Evolutionary conservation across 1,139 yeast genomes (phyloP).

Genomic region (Geotrichum macrosporum): DNA sequence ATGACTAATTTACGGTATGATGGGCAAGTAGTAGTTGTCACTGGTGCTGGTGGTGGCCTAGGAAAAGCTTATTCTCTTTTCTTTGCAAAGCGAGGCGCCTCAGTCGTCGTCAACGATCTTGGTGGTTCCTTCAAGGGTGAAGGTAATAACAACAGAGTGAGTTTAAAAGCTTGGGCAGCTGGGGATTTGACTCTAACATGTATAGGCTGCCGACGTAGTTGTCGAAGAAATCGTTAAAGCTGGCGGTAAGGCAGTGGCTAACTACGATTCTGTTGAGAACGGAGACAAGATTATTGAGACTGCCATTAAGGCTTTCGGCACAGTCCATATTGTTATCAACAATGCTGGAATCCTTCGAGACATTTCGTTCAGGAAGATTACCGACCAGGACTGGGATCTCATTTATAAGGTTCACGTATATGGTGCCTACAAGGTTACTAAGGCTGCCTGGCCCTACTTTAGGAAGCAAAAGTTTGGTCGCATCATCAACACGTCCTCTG

Average conservation of each 20-base stretch:
- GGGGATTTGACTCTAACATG: too few relatives aligned
- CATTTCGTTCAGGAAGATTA: slow-evolving; percentile 67
- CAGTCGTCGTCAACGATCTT: slow-evolving; percentile 85
- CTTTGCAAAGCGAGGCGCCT: slow-evolving; percentile 87
- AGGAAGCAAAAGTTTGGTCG: slow-evolving; percentile 83
- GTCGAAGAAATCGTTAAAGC: slow-evolving; percentile 72
- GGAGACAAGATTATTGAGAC: slow-evolving; percentile 85
- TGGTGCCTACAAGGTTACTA: slow-evolving; percentile 82
- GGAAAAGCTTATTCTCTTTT: slow-evolving; percentile 86
- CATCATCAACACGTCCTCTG: slow-evolving; percentile 86
- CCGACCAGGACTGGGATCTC: slow-evolving; percentile 69
- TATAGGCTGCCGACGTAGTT: slow-evolving; percentile 74
- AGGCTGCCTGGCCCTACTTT: slow-evolving; percentile 92
- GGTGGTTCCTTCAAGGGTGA: slow-evolving; percentile 80
- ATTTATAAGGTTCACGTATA: slow-evolving; percentile 83
- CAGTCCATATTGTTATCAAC: slow-evolving; percentile 84
- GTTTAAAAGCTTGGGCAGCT: too few relatives aligned
- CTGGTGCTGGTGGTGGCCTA: slow-evolving; percentile 97
- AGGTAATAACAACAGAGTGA: slow-evolving; percentile 33
- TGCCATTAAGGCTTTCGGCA: slow-evolving; percentile 81
- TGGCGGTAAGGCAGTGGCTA: slow-evolving; percentile 90
- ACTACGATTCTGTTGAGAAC: slow-evolving; percentile 83
- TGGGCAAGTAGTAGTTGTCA: slow-evolving; percentile 82
- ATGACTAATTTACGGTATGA: slow-evolving; percentile 48
- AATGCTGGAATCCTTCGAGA: slow-evolving; percentile 91